Base-by-base conservation (phyloP, 2,329 filamentous ascomycete species). In the Fusarium euwallaceae region DNA sequence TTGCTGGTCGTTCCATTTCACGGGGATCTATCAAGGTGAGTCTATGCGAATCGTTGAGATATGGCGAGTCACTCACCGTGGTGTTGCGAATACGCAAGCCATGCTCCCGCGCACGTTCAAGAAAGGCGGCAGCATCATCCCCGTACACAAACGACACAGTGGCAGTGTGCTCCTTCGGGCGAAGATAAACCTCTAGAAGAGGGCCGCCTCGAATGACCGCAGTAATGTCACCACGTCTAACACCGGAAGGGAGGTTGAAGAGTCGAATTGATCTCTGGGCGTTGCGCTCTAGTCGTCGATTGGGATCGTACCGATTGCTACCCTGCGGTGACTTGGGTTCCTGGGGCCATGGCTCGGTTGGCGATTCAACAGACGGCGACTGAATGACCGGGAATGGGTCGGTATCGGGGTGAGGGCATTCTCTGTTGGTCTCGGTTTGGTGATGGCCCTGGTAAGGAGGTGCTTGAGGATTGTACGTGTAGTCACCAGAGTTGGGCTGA, bases 1-100 rank as follows among this genome's bases (percentile, higher is more conserved):
- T 77, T 95, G 94, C 14, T 90, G 89, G 39, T 94, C 89, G 61
- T 87, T 89, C 94, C 94, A 96, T 69, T 85, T 86, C 41, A 94
- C 86, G 16, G 91, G 87, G 58, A 95, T 85, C 93, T 95, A 68
- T 8, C 20, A 43, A 11, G 17, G 8, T n/a, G 45, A 24, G 12
- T 70, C 4, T 61, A n/a, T 22, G 2, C 11, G 24, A 17, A 11
- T 3, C 32, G 3, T 9, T 9, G 4, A 11, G 8, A 24, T n/a
- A 9, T 4, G 29, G 7, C 24, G 10, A 17, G n/a, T 20, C 22
- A 37, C 89, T 80, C 82, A 94, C 93, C 76, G 90, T 87, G 81
- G 92, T 93, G 64, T 88, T 88, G 60, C 90, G 89, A 72, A 97
- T 86, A 77, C 93, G 93, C 61, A 97, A 80, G 71, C 92, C 92